Evolutionary conservation across 495 filamentous ascomycete genomes (phyloP).

Genomic region (Podospora didyma): DNA sequence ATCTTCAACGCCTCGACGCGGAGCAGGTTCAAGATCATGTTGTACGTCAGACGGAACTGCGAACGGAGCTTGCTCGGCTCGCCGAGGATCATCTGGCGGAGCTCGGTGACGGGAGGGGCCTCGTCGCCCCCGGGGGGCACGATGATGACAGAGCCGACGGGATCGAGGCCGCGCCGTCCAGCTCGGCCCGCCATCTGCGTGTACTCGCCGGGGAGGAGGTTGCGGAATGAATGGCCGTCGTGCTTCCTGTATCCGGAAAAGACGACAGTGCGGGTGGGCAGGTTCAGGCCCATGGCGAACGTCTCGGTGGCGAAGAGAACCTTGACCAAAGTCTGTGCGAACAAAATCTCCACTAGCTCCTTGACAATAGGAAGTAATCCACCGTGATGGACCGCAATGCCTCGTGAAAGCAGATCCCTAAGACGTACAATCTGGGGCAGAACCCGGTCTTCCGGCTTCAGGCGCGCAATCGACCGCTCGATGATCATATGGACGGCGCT

Average conservation of each 20-base stretch:
- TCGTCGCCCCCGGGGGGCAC: constrained; percentile 74
- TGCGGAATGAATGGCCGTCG: constrained; percentile 85
- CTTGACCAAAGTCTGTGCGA: constrained; percentile 91
- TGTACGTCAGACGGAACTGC: constrained; percentile 96
- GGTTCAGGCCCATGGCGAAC: constrained; percentile 96
- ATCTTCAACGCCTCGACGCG: constrained; percentile 97
- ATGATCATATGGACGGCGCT: constrained; percentile 96
- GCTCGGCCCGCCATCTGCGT: constrained; percentile 98
- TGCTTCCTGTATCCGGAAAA: constrained; percentile 97
- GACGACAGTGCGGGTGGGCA: constrained; percentile 93
- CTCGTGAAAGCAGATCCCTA: constrained; percentile 78
- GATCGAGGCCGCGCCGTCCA: constrained; percentile 86
- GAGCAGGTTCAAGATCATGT: constrained; percentile 96
- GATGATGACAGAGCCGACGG: constrained; percentile 90
- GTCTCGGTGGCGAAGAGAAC: constrained; percentile 97
- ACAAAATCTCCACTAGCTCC: constrained; percentile 95
- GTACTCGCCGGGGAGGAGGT: constrained; percentile 91
- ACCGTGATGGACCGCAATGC: constrained; percentile 95
- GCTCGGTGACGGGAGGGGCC: constrained; percentile 74
- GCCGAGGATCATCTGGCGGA: constrained; percentile 92
- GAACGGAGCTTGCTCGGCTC: constrained; percentile 92
- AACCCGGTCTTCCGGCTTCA: constrained; percentile 84
- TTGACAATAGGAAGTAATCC: constrained; percentile 95
- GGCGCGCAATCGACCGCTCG: constrained; percentile 86
- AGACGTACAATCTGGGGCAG: constrained; percentile 88